Evolutionary conservation across 805 yeast species (phyloP), one percentile per base, ranked within the genome.

Genomic region (Saccharomycodes ludwigii): DNA sequence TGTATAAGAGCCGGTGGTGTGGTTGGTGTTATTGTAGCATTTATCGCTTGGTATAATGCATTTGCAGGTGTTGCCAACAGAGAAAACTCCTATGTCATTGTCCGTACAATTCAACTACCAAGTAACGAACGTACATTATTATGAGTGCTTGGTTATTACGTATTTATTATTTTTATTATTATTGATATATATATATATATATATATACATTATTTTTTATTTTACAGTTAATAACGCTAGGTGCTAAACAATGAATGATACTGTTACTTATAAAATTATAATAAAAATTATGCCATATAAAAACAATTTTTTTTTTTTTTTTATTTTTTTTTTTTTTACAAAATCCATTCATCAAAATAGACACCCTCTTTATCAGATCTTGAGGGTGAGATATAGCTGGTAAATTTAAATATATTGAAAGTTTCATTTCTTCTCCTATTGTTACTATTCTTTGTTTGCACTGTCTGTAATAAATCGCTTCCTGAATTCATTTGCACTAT

Each of bases 21-120:
- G n/a, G 31, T 70, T n/a, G 84, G 82, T 29, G 59, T 76, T 14
- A 57, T 76, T 6, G 68, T 75, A 18, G 66, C 81, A 0, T 61
- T 73, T 38, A 51, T 72, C 30, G 79, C 78, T 1, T 76, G 77
- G 76, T 76, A 74, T 47, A 74, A 75, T 47, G 82, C 83, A 5
- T 73, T 62, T 41, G 79, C 81, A 3, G 84, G 83, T 64, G 50
- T 71, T 21, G 73, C 82, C 20, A 78, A 67, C 37, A 59, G 57
- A 22, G 76, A 73, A 46, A 80, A 79, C 53, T 60, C 83, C 4
- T 59, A 59, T 30, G 16, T 59, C 22, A 34, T 45, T 6, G 54
- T 50, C 24, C 40, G 38, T 31, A 58, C 56, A 21, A 22, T 56
- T 30, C 45, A 50, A 21, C 41, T 59, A 39, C 65, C 65, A 28